Base-by-base conservation (phyloP, 768 basidiomycete genomes). In the Phanerochaete carnosa region DNA sequence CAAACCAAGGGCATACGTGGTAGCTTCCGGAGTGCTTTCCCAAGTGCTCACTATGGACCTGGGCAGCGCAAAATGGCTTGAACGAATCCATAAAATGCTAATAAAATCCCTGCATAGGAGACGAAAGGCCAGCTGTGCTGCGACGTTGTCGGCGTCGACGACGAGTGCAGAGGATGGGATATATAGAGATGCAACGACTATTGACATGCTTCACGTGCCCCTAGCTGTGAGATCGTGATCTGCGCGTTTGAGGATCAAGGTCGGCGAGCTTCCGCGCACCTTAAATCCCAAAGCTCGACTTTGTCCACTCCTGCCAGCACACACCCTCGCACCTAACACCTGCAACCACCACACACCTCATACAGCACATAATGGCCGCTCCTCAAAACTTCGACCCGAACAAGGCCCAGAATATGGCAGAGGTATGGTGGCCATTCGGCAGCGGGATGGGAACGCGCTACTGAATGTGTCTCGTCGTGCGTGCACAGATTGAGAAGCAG, bases 401-500 rank as follows among this genome's bases (percentile, higher is more conserved):
- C 67, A 90, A 85, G 61, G 93, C 94, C n/a, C 91, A 95, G 75
- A 98, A 98, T 79, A 81, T 88, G 67, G 77, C 85, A 63, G 94
- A 98, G 85, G 92, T 93, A 70, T 65, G 83, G 22, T 15, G 15
- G 54, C 25, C 22, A 11, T 4, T 35, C 29, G 29, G n/a, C 28
- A 22, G 33, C 47, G 47, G 47, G 47, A 49, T 49, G 47, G 25
- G 61, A 47, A 58, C 45, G 23, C 32, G 29, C 35, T 39, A 19
- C 54, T 35, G 11, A 53, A n/a, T 37, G 33, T 35, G 37, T 55
- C 39, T 58, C 49, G 50, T 43, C 16, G 35, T 49, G 53, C 55
- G 56, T 28, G 45, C 47, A 51, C 77, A 94, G 92, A 96, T 99
- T 63, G 96, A 98, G 79, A 95, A 95, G 82, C 95, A 97, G 89